Percentiles rank a stretch among this genome's conserved stretches.
These are phyloP conservation scores for Artemisia tridentata DNA, from an alignment of 129 eudicot species.

Conservation along the genomic window DNA sequence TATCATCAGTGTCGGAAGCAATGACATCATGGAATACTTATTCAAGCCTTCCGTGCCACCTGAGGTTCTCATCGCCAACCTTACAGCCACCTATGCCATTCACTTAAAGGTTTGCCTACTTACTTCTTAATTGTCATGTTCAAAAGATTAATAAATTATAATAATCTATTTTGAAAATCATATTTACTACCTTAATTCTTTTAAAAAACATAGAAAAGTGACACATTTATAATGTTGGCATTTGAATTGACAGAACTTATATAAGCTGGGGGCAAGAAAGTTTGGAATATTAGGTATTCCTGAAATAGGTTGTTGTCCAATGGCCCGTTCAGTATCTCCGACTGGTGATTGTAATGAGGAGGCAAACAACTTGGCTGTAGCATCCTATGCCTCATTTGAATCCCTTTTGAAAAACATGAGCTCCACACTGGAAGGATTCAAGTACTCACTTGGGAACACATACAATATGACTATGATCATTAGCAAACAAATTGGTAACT, in stretches of 20 bases:
- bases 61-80: constrained; percentile 22
- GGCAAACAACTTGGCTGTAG: constrained; percentile 34
- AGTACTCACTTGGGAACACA: constrained; percentile 42
- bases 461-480: constrained; percentile 44
- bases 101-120: constrained; percentile 38
- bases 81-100: constrained; percentile 32
- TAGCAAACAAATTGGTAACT: constrained; percentile 11
- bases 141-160: background rate
- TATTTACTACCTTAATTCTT: background rate
- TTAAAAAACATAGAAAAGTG: background rate
- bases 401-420: constrained; percentile 30
- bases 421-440: constrained; percentile 30
- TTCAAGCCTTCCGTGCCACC: constrained; percentile 5
- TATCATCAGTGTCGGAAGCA: constrained; percentile 55
- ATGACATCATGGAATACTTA: constrained; percentile 38
- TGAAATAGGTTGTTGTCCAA: constrained; percentile 47
- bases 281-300: constrained; percentile 42
- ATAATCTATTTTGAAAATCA: background rate
- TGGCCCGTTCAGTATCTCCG: constrained; percentile 19
- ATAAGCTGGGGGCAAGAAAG: constrained; percentile 47
- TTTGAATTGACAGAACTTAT: constrained; percentile 38
- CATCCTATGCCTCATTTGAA: constrained; percentile 20
- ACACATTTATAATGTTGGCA: background rate
- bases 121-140: background rate
- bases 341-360: constrained; percentile 27